Conservation (phyloP, 2,329 filamentous ascomycete species). For the Penicillium sp. region DNA sequence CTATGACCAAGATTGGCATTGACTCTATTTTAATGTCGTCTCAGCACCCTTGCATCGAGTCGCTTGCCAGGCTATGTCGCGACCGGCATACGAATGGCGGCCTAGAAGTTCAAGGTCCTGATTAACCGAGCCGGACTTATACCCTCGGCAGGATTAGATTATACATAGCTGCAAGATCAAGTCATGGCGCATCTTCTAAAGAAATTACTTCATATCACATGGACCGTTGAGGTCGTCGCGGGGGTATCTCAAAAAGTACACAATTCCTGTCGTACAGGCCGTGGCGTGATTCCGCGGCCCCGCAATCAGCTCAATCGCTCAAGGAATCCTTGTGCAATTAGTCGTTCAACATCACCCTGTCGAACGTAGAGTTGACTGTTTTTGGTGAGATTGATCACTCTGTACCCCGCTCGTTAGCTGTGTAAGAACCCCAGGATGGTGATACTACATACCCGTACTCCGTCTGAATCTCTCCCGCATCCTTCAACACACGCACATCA, state of each 20-base stretch:
- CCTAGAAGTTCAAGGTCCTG: background rate
- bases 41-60: background rate
- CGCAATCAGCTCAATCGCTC: slow-evolving; percentile 74
- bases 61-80: background rate
- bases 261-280: slow-evolving; percentile 1
- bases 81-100: background rate
- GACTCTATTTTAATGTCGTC: background rate
- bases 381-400: slow-evolving; percentile 84
- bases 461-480: slow-evolving; percentile 97
- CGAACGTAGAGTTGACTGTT: slow-evolving; percentile 98
- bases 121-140: background rate
- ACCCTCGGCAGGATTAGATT: background rate
- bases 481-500: slow-evolving; percentile 91
- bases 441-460: slow-evolving; percentile 78
- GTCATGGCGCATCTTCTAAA: background rate
- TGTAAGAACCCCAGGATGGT: background rate
- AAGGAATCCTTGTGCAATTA: slow-evolving; percentile 92
- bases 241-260: slow-evolving; percentile 22
- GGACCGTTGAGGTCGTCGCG: background rate
- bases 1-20: background rate
- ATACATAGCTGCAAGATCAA: background rate
- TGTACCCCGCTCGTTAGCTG: background rate
- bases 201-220: background rate
- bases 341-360: slow-evolving; percentile 88
- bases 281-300: background rate